Evolutionary conservation across 495 filamentous ascomycete genomes (phyloP), one percentile per base, ranked within the genome.

Genomic region (Amphirosellinia nigrospora): DNA sequence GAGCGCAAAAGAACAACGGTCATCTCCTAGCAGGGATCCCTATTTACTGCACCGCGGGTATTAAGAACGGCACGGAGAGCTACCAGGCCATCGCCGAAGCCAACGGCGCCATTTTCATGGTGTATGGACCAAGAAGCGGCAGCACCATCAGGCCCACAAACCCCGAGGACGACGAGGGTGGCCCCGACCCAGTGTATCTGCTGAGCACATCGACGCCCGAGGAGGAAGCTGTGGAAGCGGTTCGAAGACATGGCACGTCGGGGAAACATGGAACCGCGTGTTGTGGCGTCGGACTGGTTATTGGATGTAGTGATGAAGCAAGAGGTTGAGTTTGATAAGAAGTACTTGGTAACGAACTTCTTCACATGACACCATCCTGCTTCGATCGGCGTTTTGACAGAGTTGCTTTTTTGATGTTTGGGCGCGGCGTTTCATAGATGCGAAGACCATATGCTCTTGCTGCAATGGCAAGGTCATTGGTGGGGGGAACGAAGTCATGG

Each of bases 221-320:
- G 6, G 94, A 98, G 72, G 73, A 87, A 85, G 70, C 79, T 97
- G 52, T 98, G 94, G 95, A 81, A 84, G 8, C 87, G 86, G 66
- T 98, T 98, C 79, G 84, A 90, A 66, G 87, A 91, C 68, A 87
- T 95, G 86, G 94, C 92, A 9, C 78, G 81, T 61, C 89, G 87
- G 45, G 87, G 89, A 21, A 88, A 90, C 70, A 92, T 92, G 83
- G 85, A 87, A 45, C 90, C 93, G 10, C 84, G 89, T 34, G 90
- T 99, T 60, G 93, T 97, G 19, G 86, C 84, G 23, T 85, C 90
- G 23, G 94, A 98, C 74, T 99, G 96, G 96, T 76, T 98, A 72
- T 80, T 98, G 73, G 90, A 94, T 69, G 89, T 93, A 70, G 93
- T 93, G 4, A 94, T 98, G 92, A 89, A 87, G 66, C 96, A 99